Base-by-base conservation (phyloP, 805 yeast genomes). In the Kregervanrija pseudodelftensis region DNA sequence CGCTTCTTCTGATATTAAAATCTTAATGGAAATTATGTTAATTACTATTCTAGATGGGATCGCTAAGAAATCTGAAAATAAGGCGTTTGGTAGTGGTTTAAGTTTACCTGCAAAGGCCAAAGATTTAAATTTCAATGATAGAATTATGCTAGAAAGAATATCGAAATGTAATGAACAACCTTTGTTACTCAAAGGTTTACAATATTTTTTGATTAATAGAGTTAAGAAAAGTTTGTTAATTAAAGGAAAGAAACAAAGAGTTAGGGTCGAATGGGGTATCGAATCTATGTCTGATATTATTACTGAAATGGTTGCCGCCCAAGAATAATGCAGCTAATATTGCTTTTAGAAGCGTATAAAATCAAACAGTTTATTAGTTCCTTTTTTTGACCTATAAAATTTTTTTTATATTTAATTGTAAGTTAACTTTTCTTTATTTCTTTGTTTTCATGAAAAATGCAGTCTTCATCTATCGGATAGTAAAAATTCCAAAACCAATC, bases 11-110 rank as follows among this genome's bases (percentile, higher is more conserved):
- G 90, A 86, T 49, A 72, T 80, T 2, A 71, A 72, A 34, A 61
- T 88, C 15, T 87, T 91, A 55, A 48, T 87, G 50, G 96, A 91
- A 57, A 73, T 88, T 30, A 61, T 86, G 41, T 62, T 90, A 42
- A 82, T 84, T 22, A 77, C 83, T 7, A 70, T 88, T 50, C 69
- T 86, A 36, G 82, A 85, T 47, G 67, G 69, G 12, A 54, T 84
- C 8, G 95, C 79, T 10, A 82, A 79, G 58, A 76, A 74, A 53
- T 76, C 84, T 0, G 85, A 80, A 54, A 54, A 60, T 12, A 70
- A 66, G 47, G 58, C 67, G 1, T 65, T 68, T 45, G 79, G 79
- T 1, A 61, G 66, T 10, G 78, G 79, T 0, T 47, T 61, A 8
- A 40, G 57, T n/a, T 55, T 52, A 7, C 17, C 22, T 1, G 67